These are phyloP conservation scores for Mycena venus DNA, from an alignment of 768 basidiomycete genomes.

Conservation along the genomic window DNA sequence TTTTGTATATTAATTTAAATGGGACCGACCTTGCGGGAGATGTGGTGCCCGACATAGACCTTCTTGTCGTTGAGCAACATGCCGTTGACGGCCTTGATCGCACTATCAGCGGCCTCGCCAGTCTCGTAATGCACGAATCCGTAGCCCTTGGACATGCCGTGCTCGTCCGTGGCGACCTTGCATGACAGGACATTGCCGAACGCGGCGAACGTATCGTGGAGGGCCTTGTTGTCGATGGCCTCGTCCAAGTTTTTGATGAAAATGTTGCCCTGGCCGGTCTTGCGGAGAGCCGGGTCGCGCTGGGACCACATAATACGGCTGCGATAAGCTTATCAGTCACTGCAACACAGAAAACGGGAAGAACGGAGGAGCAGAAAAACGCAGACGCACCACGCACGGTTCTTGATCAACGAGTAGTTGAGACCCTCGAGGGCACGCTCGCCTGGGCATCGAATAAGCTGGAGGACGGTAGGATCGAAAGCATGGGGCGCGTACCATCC, in stretches of 20 bases:
- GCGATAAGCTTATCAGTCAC: conserved; percentile 36
- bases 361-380: background rate
- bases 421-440: conserved; percentile 99
- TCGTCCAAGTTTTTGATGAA: conserved; percentile 99
- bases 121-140: conserved; percentile 99
- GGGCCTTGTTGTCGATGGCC: conserved; percentile 98
- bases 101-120: conserved; percentile 93
- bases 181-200: conserved; percentile 99
- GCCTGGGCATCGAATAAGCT: conserved; percentile 58
- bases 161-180: conserved; percentile 98
- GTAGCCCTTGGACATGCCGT: conserved; percentile 96
- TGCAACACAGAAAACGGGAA: no score
- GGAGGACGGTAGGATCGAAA: background rate
- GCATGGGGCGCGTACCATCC: conserved; percentile 78
- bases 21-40: conserved; percentile 87
- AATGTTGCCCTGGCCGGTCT: conserved; percentile 99
- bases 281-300: conserved; percentile 98
- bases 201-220: conserved; percentile 99
- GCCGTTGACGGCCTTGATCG: conserved; percentile 98
- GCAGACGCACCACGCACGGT: conserved; percentile 87
- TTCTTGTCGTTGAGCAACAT: conserved; percentile 99
- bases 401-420: conserved; percentile 99
- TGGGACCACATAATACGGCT: conserved; percentile 99
- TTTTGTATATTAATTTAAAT: background rate
- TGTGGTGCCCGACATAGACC: conserved; percentile 97